phyloP scores from a whole-genome alignment of 345 rosid species.

The Ceriops tagal region DNA sequence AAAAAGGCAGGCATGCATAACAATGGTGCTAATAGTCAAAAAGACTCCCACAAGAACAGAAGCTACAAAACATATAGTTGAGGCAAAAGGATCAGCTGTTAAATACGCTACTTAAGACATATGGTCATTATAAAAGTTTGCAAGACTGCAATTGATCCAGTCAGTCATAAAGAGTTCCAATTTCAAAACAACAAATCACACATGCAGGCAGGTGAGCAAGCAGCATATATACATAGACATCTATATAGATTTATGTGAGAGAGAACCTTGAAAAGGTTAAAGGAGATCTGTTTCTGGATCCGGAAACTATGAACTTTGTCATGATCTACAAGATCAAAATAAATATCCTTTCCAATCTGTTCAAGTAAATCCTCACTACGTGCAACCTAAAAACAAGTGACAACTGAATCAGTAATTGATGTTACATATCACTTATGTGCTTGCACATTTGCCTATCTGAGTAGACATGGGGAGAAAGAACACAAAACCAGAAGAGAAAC shows the following conservation, averaged over 20 bases:
- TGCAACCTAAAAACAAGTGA: slow-evolving; percentile 30
- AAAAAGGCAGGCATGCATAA: too few relatives aligned
- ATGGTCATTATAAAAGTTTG: too few relatives aligned
- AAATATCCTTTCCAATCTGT: slow-evolving; percentile 53
- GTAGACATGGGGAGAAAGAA: not conserved
- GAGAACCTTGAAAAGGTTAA: slow-evolving; percentile 75
- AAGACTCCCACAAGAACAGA: too few relatives aligned
- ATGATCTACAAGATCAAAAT: slow-evolving; percentile 46
- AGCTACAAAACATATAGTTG: too few relatives aligned
- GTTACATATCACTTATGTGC: not conserved
- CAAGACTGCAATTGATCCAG: too few relatives aligned
- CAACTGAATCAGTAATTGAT: slow-evolving; percentile 3
- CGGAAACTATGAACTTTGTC: slow-evolving; percentile 91
- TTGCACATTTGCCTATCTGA: not conserved
- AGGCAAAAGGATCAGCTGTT: too few relatives aligned
- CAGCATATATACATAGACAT: too few relatives aligned
- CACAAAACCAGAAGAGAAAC: not conserved
- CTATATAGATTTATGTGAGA: not conserved
- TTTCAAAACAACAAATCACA: too few relatives aligned
- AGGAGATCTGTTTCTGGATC: slow-evolving; percentile 75
- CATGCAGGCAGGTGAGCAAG: too few relatives aligned
- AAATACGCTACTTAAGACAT: too few relatives aligned
- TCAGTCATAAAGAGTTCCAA: too few relatives aligned
- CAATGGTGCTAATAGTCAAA: too few relatives aligned
- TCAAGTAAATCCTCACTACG: slow-evolving; percentile 44